Evolutionary conservation across 305 asterid species (phyloP).

Genomic region (Rubia peregrina): DNA sequence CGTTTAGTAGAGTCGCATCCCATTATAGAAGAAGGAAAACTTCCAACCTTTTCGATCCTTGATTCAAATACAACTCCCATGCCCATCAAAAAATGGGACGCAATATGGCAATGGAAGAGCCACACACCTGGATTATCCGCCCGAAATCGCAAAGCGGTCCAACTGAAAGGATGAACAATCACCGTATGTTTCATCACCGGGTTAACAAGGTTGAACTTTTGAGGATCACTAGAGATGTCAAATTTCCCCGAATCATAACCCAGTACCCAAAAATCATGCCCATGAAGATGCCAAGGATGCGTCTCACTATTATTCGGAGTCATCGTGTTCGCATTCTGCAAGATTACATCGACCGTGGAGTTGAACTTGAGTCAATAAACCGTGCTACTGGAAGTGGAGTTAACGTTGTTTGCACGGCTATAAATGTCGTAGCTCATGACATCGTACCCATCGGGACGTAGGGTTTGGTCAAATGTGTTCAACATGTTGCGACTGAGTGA

Average conservation of each 20-base stretch:
- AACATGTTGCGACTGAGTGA: conserved; percentile 40
- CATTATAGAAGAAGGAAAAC: conserved; percentile 67
- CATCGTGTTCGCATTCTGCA: conserved; percentile 81
- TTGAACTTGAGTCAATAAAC: conserved; percentile 55
- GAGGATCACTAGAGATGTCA: conserved; percentile 33
- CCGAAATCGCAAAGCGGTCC: conserved; percentile 80
- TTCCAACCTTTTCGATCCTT: conserved; percentile 62
- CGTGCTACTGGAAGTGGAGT: conserved; percentile 51
- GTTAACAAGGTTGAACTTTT: conserved; percentile 52
- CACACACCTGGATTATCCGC: conserved; percentile 92
- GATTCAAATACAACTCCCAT: conserved; percentile 88
- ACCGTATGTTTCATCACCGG: conserved; percentile 88
- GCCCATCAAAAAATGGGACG: conserved; percentile 81
- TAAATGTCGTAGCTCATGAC: conserved; percentile 34
- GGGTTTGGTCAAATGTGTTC: conserved; percentile 36
- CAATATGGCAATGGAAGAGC: conserved; percentile 94
- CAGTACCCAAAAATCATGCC: conserved; percentile 93
- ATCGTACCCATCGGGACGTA: conserved; percentile 58
- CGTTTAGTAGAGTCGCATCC: conserved; percentile 59
- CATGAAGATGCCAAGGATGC: conserved; percentile 98
- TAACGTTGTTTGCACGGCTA: conserved; percentile 20
- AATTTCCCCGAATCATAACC: conserved; percentile 75
- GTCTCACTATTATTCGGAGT: conserved; percentile 57
- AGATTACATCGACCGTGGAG: conserved; percentile 56
- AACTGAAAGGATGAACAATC: conserved; percentile 69